A percentile compares a stretch with the other conserved stretches of the same genome.
These are phyloP conservation scores for Chrysopogon serrulatus DNA, from an alignment of 176 grass and related monocot genomes.

Conservation along the genomic window DNA sequence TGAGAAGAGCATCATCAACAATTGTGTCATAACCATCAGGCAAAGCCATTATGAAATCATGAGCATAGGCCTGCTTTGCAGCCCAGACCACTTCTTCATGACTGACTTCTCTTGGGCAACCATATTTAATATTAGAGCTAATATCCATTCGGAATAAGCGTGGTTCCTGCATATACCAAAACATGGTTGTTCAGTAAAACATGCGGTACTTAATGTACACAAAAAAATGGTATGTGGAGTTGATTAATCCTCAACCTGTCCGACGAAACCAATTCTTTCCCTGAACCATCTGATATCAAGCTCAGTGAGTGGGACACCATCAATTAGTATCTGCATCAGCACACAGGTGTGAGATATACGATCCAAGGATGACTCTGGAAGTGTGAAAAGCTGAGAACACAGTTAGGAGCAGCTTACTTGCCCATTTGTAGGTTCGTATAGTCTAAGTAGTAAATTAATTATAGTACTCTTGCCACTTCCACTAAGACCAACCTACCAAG, in stretches of 20 bases:
- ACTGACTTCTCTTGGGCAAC: conserved; percentile 74
- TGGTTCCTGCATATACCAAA: conserved; percentile 69
- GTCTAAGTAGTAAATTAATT: conserved; percentile 81
- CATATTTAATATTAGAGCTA: conserved; percentile 88
- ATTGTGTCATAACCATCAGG: conserved; percentile 77
- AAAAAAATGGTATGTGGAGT: too few relatives aligned
- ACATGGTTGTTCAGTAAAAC: background rate
- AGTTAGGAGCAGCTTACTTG: conserved; percentile 58
- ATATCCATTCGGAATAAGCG: conserved; percentile 86
- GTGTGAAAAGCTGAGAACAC: background rate
- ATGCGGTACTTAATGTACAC: background rate
- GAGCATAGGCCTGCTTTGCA: conserved; percentile 91
- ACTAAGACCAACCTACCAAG: conserved; percentile 83
- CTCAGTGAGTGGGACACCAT: conserved; percentile 66
- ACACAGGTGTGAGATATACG: conserved; percentile 6
- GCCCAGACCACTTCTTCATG: conserved; percentile 81
- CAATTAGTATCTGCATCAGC: conserved; percentile 66
- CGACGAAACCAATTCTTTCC: conserved; percentile 92
- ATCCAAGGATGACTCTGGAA: background rate
- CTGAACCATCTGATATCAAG: conserved; percentile 91
- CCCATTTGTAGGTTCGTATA: conserved; percentile 86
- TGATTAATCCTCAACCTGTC: conserved; percentile 63
- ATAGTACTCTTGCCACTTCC: conserved; percentile 98
- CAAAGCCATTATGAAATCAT: conserved; percentile 76
- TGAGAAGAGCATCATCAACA: conserved; percentile 85